Evolutionary conservation across 805 yeast species (phyloP).

Genomic region (Pichia heedii): DNA sequence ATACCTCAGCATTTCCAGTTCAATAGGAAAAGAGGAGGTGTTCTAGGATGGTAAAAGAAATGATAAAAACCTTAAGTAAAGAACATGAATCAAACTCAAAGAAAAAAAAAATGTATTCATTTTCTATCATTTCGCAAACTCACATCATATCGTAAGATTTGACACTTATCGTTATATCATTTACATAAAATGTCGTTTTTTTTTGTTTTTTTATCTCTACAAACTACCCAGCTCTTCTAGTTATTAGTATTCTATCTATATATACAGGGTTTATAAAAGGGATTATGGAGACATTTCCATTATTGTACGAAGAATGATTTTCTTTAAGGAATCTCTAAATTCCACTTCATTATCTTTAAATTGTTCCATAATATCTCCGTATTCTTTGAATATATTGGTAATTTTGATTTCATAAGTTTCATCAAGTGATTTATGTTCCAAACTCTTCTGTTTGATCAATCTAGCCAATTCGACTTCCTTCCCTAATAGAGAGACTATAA

Average conservation of each 20-base stretch:
- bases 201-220: no score
- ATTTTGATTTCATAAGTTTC: slow-evolving; percentile 16
- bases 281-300: slow-evolving; percentile 11
- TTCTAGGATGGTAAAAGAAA: no score
- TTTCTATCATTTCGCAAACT: no score
- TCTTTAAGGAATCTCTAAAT: slow-evolving; percentile 14
- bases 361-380: slow-evolving; percentile 24
- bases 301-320: slow-evolving; percentile 11
- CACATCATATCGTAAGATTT: no score
- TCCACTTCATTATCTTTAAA: slow-evolving; percentile 9
- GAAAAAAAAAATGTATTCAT: no score
- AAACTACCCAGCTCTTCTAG: no score
- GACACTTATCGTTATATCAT: no score
- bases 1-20: background rate
- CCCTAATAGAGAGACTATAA: slow-evolving; percentile 17
- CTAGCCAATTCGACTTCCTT: slow-evolving; percentile 27
- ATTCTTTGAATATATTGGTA: slow-evolving; percentile 21
- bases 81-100: no score
- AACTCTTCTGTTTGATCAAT: slow-evolving; percentile 23
- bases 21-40: no score
- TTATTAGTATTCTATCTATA: background rate
- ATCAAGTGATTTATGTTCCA: slow-evolving; percentile 19
- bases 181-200: no score
- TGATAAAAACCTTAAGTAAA: no score
- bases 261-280: background rate